Evolutionary conservation across 2,329 filamentous ascomycete genomes (phyloP).

Genomic region (Aspergillus quadricinctus): DNA sequence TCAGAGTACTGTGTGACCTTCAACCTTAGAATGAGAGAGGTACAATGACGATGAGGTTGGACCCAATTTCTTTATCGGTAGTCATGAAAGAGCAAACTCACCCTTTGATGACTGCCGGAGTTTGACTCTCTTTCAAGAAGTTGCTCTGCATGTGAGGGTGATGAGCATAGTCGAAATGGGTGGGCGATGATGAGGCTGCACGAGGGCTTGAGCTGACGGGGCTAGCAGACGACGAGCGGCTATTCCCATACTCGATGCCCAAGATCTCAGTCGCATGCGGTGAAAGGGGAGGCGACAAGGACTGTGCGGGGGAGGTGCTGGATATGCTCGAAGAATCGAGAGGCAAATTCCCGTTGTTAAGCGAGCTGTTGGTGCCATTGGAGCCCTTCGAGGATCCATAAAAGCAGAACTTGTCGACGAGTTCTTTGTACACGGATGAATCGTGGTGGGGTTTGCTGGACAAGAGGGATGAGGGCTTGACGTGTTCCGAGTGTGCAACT

Average conservation of each 20-base stretch:
- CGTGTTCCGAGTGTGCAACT: slow-evolving; percentile 18
- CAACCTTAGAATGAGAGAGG: neutral
- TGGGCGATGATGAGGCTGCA: slow-evolving; percentile 29
- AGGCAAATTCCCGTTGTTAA: neutral
- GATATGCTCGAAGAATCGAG: neutral
- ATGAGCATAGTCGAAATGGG: slow-evolving; percentile 42
- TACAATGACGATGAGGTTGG: neutral
- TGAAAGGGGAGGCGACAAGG: slow-evolving; percentile 23
- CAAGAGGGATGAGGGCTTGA: slow-evolving; percentile 52
- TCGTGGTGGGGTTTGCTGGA: slow-evolving; percentile 67
- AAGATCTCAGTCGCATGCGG: slow-evolving; percentile 19
- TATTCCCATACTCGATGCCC: slow-evolving; percentile 22
- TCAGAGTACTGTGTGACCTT: neutral
- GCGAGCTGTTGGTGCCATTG: neutral
- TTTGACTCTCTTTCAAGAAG: slow-evolving; percentile 44
- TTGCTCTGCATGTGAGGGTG: slow-evolving; percentile 37
- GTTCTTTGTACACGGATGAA: slow-evolving; percentile 88
- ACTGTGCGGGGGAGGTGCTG: slow-evolving; percentile 7
- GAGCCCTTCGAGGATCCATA: slow-evolving; percentile 48
- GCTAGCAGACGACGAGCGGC: slow-evolving; percentile 40
- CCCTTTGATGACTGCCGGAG: slow-evolving; percentile 41
- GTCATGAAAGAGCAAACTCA: slow-evolving; percentile 19
- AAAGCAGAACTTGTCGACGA: slow-evolving; percentile 99
- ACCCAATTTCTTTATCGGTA: neutral
- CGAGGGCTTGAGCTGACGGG: slow-evolving; percentile 32